Evolutionary conservation across 2,329 filamentous ascomycete genomes (phyloP), one percentile per base, ranked within the genome.

Genomic region (Penicillium polonicum): DNA sequence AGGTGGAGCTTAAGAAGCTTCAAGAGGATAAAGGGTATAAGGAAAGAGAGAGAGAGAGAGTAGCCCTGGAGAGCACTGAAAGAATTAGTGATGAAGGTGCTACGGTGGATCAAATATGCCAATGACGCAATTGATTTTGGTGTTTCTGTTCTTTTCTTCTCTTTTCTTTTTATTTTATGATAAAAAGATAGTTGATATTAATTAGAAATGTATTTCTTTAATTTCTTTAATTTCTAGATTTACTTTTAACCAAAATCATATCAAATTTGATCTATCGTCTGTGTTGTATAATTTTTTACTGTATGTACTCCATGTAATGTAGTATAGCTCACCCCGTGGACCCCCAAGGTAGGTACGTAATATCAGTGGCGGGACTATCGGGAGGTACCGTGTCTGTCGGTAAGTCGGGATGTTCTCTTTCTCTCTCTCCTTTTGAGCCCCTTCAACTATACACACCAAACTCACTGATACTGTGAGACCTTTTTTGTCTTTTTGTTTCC

Each of bases 301-400:
- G 9, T 29, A 29, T 29, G 27, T 29, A 29, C 25, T 27, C 7
- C 25, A 8, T 27, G 25, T 8, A 23, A 23, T 23, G 23, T 23
- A 23, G 23, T 10, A 15, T 38, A 27, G 41, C 23, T 43, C 3
- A 17, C 4, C 41, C 41, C 23, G 41, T 25, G 41, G 41, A 42
- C 15, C 41, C 41, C 41, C 23, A 25, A 36, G 39, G 43, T 31
- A 50, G 36, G 45, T 51, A 44, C 48, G 53, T 43, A 55, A 51
- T 44, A 10, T 25, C 48, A 54, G 50, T 57, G 46, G 31, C 52
- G 55, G 55, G 48, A 49, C 57, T 42, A 44, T 65, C 65, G 63
- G 65, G 54, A 65, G 60, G 62, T 61, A 65, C 63, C 65, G 65
- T 63, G 52, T 53, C 43, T 41, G 51, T 60, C 60, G 63, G 60